A percentile compares a stretch with the other conserved stretches of the same genome.
These are phyloP conservation scores for Plasmopara halstedii DNA, from an alignment of 352 stramenopile species.

Conservation along the genomic window DNA sequence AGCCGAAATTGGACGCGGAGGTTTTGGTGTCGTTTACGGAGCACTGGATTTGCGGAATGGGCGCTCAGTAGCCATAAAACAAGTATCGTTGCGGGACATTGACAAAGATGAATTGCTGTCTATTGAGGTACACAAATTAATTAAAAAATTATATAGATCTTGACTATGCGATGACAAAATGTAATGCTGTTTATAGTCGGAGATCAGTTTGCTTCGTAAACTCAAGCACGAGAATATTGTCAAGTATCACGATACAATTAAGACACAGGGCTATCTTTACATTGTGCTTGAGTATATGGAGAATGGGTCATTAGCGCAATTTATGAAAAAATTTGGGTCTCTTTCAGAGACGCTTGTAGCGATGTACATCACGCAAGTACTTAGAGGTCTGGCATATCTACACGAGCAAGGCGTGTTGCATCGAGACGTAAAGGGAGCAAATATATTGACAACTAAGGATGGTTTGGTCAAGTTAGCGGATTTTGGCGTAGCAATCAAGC, in stretches of 20 bases:
- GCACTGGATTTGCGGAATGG: conserved; percentile 79
- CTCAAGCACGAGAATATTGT: conserved; percentile 94
- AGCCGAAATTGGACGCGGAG: conserved; percentile 86
- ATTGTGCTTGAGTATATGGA: conserved; percentile 93
- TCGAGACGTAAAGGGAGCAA: conserved; percentile 90
- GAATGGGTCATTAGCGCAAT: conserved; percentile 88
- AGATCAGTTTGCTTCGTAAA: conserved; percentile 90
- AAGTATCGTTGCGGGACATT: conserved; percentile 77
- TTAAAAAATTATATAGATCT: background rate
- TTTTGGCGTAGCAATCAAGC: conserved; percentile 88
- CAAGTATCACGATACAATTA: conserved; percentile 93
- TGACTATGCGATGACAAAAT: background rate
- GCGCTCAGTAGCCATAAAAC: conserved; percentile 82
- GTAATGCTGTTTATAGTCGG: conserved; percentile 33
- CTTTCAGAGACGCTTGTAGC: conserved; percentile 87
- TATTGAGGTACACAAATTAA: conserved; percentile 47
- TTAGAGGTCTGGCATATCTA: conserved; percentile 85
- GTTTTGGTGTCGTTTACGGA: conserved; percentile 88
- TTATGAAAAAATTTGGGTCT: conserved; percentile 91
- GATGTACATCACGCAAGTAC: conserved; percentile 91
- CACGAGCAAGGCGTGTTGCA: conserved; percentile 90
- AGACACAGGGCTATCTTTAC: conserved; percentile 71
- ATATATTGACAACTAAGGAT: conserved; percentile 91
- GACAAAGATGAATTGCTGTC: conserved; percentile 77
- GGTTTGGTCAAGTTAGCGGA: conserved; percentile 89